Evolutionary conservation across 768 basidiomycete species (phyloP).

Genomic region (Lepiota brunneoincarnata): DNA sequence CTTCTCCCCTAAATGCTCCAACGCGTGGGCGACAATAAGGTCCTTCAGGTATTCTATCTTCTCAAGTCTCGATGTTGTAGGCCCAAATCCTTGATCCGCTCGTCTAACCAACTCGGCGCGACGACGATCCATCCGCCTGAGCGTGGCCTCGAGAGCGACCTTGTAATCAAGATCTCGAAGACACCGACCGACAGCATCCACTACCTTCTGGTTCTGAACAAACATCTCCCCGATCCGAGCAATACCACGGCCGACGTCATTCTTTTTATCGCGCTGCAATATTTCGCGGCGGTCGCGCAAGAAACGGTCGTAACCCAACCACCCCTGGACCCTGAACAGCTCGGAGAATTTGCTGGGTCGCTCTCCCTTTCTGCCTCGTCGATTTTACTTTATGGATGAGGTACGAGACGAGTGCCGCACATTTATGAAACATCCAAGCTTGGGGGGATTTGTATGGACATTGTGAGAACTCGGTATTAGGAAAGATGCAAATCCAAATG

Average conservation of each 20-base stretch:
- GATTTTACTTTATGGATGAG: neutral
- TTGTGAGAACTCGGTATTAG: neutral
- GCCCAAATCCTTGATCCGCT: too few species aligned
- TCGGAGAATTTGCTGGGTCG: neutral
- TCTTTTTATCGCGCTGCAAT: neutral
- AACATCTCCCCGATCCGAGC: neutral
- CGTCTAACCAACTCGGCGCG: neutral
- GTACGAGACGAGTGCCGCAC: neutral
- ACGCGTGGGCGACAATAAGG: neutral
- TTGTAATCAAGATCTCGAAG: neutral
- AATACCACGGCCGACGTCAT: neutral
- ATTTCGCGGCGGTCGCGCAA: neutral
- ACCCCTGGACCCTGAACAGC: neutral
- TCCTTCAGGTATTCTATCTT: neutral
- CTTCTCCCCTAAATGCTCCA: constrained; percentile 1
- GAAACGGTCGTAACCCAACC: neutral
- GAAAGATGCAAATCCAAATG: neutral
- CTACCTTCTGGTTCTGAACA: neutral
- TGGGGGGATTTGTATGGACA: constrained; percentile 13
- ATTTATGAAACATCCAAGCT: constrained; percentile 7
- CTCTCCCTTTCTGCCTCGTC: neutral
- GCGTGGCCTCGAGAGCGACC: neutral
- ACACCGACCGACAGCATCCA: neutral
- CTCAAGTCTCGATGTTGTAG: neutral
- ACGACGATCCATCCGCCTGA: neutral